These are phyloP conservation scores for Neofusicoccum umdonicola DNA, from an alignment of 2,329 filamentous ascomycete species.

Conservation along the genomic window DNA sequence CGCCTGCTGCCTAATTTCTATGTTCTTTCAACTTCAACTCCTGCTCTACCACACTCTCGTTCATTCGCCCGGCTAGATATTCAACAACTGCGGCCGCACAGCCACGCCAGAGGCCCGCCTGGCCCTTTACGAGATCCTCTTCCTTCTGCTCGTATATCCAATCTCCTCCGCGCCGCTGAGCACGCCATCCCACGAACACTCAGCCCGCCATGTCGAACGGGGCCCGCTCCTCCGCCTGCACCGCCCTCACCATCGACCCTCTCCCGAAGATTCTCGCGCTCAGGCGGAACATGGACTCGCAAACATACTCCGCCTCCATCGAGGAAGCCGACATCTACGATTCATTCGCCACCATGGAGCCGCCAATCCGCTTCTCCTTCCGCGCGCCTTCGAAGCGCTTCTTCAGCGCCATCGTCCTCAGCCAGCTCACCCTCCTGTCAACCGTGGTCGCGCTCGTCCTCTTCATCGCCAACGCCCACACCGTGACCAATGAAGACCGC, in stretches of 20 bases:
- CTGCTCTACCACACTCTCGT: conserved; percentile 7
- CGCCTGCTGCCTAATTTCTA: not conserved
- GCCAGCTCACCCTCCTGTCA: conserved; percentile 4
- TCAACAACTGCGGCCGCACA: not conserved
- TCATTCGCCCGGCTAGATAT: not conserved
- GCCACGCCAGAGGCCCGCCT: not conserved
- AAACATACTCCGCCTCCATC: conserved; percentile 1
- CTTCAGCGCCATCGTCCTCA: not conserved
- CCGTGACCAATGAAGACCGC: not conserved
- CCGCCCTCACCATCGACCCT: not conserved
- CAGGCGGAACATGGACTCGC: not conserved
- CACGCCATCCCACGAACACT: not conserved
- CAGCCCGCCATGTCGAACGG: not conserved
- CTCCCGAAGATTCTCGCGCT: not conserved
- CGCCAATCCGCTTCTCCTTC: not conserved
- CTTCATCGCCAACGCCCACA: not conserved
- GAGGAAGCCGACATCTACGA: not conserved
- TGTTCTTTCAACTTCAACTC: conserved; percentile 4
- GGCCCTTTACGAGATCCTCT: not conserved
- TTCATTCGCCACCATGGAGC: not conserved
- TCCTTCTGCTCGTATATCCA: too few relatives aligned
- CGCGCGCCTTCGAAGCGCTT: not conserved
- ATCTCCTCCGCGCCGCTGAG: not conserved
- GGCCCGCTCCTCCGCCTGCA: not conserved
- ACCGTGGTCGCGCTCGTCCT: conserved; percentile 6